Base-by-base conservation (phyloP, 352 stramenopile genomes). In the Pythium insidiosum region DNA sequence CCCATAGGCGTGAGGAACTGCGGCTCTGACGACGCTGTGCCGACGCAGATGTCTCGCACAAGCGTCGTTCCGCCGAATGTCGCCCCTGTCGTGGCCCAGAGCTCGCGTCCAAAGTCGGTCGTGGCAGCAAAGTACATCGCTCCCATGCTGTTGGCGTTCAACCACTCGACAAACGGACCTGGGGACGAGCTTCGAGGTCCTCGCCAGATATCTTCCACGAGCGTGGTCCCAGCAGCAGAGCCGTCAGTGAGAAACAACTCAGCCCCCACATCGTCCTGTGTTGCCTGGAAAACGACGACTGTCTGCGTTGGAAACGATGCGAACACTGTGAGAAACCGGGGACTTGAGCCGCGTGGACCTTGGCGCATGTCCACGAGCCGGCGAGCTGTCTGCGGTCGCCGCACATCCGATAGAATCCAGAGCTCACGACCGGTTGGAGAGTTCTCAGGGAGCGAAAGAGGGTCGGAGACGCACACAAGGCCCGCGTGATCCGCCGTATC, bases 201-300 rank as follows among this genome's bases (percentile, higher is more conserved):
- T 5, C 30, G 40, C 40, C 56, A 63, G 33, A 87, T 63, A 41
- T 93, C 78, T 38, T 68, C 56, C 5, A 86, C 51, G 21, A 84
- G 38, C 12, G 55, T 28, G 4, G 76, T 83, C 4, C 66, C 69
- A 7, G 30, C 37, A 11, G 20, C 31, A 4, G 64, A 73, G 28
- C 79, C 79, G 42, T 88, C 70, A 2, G 62, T 84, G 26, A 63
- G 62, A 40, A 58, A 93, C 15, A 94, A 51, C 51, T 93, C 81
- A 1, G 43, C 36, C 4, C 81, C 81, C 15, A 61, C 58, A 1
- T 40, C 24, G 7, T 49, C 36, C 0, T 51, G 83, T 2, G 49
- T 46, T 2, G 77, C 78, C 35, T 78, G 58, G 42, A 90, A 91
- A 25, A 84, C 47, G 1, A 82, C n/a, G 26, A 33, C 60, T n/a